phyloP scores from a whole-genome alignment of 306 rosid species.

The Dicorynia guianensis region DNA sequence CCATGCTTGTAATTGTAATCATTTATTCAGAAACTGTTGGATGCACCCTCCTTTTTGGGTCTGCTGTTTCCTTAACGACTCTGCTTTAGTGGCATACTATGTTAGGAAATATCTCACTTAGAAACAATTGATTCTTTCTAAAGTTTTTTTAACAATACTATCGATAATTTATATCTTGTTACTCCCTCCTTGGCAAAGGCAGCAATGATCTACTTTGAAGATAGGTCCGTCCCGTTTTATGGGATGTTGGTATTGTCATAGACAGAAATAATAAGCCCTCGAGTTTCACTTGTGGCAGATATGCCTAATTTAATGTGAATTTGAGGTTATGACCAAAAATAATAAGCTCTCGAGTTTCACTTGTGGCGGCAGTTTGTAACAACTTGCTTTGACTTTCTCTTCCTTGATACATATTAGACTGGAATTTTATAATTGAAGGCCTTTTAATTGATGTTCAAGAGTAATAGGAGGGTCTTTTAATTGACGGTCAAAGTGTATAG shows the following conservation, averaged over 20 bases:
- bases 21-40: background rate
- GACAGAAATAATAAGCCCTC: conserved; percentile 17
- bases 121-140: conserved; percentile 11
- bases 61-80: conserved; percentile 6
- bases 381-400: conserved; percentile 6
- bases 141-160: conserved; percentile 3
- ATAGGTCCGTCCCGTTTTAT: background rate
- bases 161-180: conserved; percentile 13
- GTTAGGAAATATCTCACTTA: conserved; percentile 35
- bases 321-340: background rate
- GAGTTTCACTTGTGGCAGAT: conserved; percentile 11
- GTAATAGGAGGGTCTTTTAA: conserved; percentile 8
- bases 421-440: conserved; percentile 27
- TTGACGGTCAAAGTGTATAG: conserved; percentile 6
- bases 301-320: background rate
- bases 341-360: too few relatives aligned
- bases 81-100: conserved; percentile 16
- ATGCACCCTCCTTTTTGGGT: background rate
- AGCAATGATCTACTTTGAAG: conserved; percentile 15
- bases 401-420: background rate
- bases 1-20: conserved; percentile 1
- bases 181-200: conserved; percentile 16
- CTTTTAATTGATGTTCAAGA: conserved; percentile 6
- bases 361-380: conserved; percentile 19
- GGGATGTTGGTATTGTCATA: conserved; percentile 12